phyloP scores from a whole-genome alignment of 331 rosid genomes.

The Prunus yedoensis region DNA sequence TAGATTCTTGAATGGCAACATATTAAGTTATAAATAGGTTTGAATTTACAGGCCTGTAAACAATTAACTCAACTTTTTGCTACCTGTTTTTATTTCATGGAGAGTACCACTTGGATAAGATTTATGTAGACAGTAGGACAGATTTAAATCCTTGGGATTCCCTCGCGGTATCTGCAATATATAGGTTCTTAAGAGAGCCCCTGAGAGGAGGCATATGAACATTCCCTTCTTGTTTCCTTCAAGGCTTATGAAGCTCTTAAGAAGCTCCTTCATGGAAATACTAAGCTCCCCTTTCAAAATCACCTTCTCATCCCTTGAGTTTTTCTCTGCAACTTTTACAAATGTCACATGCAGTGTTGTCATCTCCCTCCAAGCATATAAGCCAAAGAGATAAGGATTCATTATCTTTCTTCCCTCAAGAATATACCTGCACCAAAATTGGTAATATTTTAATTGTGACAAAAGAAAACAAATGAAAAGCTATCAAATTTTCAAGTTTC shows the following conservation, averaged over 20 bases:
- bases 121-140: constrained; percentile 2
- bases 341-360: constrained; percentile 35
- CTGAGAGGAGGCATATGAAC: constrained; percentile 23
- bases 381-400: constrained; percentile 31
- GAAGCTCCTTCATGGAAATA: constrained; percentile 29
- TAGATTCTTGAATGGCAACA: background rate
- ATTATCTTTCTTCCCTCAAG: constrained; percentile 36
- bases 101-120: constrained; percentile 23
- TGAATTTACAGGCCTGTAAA: background rate
- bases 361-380: constrained; percentile 34
- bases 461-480: background rate
- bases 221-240: constrained; percentile 27
- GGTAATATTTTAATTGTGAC: background rate
- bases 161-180: constrained; percentile 29
- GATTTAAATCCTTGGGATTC: constrained; percentile 8
- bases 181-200: constrained; percentile 34
- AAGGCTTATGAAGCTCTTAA: constrained; percentile 34
- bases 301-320: constrained; percentile 11
- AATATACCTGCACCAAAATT: constrained; percentile 33
- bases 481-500: background rate
- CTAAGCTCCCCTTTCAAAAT: constrained; percentile 30
- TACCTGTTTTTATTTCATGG: constrained; percentile 33
- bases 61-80: background rate
- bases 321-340: constrained; percentile 21
- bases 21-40: background rate